A percentile compares a stretch with the other conserved stretches of the same genome.
These are phyloP conservation scores for Corylus americana DNA, from an alignment of 306 rosid species.

Conservation along the genomic window DNA sequence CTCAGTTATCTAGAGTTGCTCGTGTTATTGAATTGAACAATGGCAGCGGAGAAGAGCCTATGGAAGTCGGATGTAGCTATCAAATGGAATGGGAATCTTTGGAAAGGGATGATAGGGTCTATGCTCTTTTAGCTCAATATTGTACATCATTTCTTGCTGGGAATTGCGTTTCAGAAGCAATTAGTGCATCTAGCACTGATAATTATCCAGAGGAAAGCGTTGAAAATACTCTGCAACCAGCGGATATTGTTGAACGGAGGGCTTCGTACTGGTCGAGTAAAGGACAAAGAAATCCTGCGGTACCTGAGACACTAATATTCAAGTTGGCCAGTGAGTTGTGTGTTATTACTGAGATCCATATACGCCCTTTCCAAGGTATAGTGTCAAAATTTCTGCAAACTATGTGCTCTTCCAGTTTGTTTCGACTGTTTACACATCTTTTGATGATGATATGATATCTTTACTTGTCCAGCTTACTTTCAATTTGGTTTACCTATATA, in stretches of 20 bases:
- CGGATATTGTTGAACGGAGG: conserved; percentile 31
- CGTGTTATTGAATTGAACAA: conserved; percentile 54
- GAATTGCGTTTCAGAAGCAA: conserved; percentile 55
- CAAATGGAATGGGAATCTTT: conserved; percentile 51
- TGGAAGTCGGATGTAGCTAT: conserved; percentile 64
- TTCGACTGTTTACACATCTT: neutral
- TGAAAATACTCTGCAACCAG: conserved; percentile 57
- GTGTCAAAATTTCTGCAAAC: conserved; percentile 18
- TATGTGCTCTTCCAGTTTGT: conserved; percentile 11
- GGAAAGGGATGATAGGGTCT: conserved; percentile 68
- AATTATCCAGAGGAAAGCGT: conserved; percentile 79
- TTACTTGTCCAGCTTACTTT: conserved; percentile 58
- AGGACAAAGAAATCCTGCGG: conserved; percentile 67
- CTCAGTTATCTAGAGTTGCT: conserved; percentile 64
- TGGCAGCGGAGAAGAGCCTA: conserved; percentile 32
- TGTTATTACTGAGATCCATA: conserved; percentile 58
- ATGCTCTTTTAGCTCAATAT: conserved; percentile 47
- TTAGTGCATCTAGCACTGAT: conserved; percentile 93
- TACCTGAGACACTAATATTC: conserved; percentile 80
- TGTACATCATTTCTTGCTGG: conserved; percentile 26
- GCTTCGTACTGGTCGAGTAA: conserved; percentile 83
- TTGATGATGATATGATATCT: conserved; percentile 25
- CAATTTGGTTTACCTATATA: conserved; percentile 74
- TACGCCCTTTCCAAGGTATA: conserved; percentile 84
- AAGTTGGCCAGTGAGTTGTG: conserved; percentile 65